Conservation (phyloP, 805 yeast species). For the Naumovozyma dairenensis region DNA sequence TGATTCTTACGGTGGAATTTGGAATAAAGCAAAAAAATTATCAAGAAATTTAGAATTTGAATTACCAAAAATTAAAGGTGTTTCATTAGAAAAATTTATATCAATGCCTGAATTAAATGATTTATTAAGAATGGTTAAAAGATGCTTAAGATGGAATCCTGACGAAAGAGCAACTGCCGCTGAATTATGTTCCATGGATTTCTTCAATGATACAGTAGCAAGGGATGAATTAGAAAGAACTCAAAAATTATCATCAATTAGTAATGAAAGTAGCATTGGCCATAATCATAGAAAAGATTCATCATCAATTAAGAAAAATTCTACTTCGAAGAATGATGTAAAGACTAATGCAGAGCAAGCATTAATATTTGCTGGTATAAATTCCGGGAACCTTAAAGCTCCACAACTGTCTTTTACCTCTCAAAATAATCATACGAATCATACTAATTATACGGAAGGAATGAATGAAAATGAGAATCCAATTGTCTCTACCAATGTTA, state of each 20-base stretch:
- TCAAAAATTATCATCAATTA: neutral
- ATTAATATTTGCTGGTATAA: conserved; percentile 18
- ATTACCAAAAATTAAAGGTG: conserved; percentile 48
- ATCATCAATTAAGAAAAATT: too few relatives aligned
- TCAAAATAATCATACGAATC: neutral
- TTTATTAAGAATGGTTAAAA: conserved; percentile 33
- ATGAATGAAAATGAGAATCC: too few relatives aligned
- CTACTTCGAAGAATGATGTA: conserved; percentile 1
- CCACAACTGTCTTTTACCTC: conserved; percentile 10
- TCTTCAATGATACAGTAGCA: conserved; percentile 40
- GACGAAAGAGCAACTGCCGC: conserved; percentile 45
- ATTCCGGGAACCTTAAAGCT: conserved; percentile 7
- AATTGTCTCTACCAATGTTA: too few relatives aligned
- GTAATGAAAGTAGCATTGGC: conserved; percentile 1
- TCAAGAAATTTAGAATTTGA: conserved; percentile 45
- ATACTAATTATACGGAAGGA: too few relatives aligned
- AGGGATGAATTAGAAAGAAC: conserved; percentile 1
- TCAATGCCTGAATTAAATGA: conserved; percentile 35
- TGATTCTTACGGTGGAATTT: conserved; percentile 56
- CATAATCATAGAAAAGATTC: neutral
- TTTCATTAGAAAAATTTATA: conserved; percentile 36
- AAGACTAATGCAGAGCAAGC: conserved; percentile 19
- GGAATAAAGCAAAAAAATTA: conserved; percentile 54
- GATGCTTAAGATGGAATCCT: conserved; percentile 70
- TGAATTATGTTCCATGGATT: conserved; percentile 39